Evolutionary conservation across 495 filamentous ascomycete species (phyloP), one percentile per base, ranked within the genome.

Genomic region (Lasiosphaeria miniovina): DNA sequence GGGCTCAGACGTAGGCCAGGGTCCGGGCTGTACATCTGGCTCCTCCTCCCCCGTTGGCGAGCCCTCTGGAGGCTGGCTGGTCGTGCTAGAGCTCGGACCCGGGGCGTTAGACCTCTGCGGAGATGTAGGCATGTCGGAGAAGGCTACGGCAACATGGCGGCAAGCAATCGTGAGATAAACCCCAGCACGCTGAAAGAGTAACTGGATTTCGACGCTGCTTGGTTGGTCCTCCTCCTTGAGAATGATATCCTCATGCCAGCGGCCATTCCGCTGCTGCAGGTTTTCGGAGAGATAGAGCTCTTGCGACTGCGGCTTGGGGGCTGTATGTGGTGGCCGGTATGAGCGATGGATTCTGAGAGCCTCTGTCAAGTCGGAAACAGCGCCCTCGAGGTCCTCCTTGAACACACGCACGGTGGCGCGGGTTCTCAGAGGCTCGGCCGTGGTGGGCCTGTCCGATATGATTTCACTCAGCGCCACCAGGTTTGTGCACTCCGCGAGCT

Each of bases 171-270:
- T 84, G 32, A 93, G 75, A 63, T 90, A 88, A 17, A 86, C 84
- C n/a, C 85, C 83, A 0, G 86, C 89, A 9, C 89, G 82, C 56
- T 92, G 89, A 65, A 93, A 92, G 4, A 90, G 75, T 6, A 93
- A 70, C 63, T 92, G 89, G 38, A 80, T 80, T 64, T 91, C 89
- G 36, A 89, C 69, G 67, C 88, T 89, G 58, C 77, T 85, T 33
- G 89, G 89, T 53, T 90, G 87, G 24, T 90, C 83, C 57, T 88
- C 84, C 55, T 88, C 87, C 8, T 83, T 80, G 8, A 88, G 68
- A 40, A 83, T 84, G 17, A 80, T 64, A 36, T 85, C 84, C 62
- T 76, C 82, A 62, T 68, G 76, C 68, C 71, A 77, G 52, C 76
- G 68, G 32, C 74, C 68, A 35, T 60, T 64, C 33, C 62, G 72